Evolutionary conservation across 768 basidiomycete genomes (phyloP), one percentile per base, ranked within the genome.

Genomic region (Hypholoma fasciculare): DNA sequence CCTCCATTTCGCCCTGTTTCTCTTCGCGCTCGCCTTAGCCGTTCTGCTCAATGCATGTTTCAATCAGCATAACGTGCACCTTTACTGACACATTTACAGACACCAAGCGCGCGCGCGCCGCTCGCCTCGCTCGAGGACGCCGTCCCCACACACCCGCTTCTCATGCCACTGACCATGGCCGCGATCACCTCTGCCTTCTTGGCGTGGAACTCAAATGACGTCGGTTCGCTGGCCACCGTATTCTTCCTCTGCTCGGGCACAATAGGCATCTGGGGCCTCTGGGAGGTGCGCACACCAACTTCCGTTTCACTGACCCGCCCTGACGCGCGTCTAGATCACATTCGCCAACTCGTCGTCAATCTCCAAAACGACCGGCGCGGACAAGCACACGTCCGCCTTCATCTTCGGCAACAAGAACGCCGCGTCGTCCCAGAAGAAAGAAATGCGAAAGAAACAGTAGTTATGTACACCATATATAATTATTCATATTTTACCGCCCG

Each of bases 371-470:
- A 92, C 90, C 5, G 92, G 91, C 16, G 87, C 90, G 17, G 90
- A 92, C 73, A 92, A 92, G 66, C 84, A 83, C 60, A 94, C 90
- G 4, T 92, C 90, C 14, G 67, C 85, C 4, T 92, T 93, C 70
- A 74, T 92, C 19, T 94, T 94, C 67, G 84, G 88, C 2, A 94
- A 92, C 75, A 88, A 81, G 63, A 73, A 73, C 47, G 82, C 87
- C 16, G 87, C 88, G 3, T 87, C 85, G 7, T 74, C 73, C 20
- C 81, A 81, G 69, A 89, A 87, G 73, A 86, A 79, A 71, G 66
- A 72, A 55, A 84, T 82, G 83, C 81, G 74, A 68, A 79, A 69
- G 63, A 65, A 69, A 59, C 56, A 57, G 44, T 59, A 57, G 59
- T 52, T 46, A 60, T 59, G 52, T 60, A 42, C 8, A 13, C 43